Conservation (phyloP, 2,329 filamentous ascomycete species). For the Sarocladium strictum region DNA sequence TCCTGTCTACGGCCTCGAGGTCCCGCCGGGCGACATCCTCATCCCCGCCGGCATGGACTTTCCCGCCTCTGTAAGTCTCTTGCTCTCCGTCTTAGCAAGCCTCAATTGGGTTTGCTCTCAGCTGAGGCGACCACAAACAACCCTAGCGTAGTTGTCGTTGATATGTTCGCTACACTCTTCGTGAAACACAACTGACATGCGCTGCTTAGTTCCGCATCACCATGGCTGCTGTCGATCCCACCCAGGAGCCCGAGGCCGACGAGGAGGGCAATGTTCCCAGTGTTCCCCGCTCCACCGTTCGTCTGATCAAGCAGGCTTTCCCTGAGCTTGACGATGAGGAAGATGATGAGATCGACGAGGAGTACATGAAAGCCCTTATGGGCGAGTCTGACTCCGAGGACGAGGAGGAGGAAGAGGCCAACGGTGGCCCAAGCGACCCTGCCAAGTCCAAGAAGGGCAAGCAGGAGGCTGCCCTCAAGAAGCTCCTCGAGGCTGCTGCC, state of each 20-base stretch:
- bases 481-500: slow-evolving; percentile 65
- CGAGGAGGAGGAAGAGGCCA: slow-evolving; percentile 59
- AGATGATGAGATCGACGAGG: slow-evolving; percentile 61
- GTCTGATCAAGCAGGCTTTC: slow-evolving; percentile 73
- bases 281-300: slow-evolving; percentile 76
- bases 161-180: not conserved
- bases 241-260: slow-evolving; percentile 63
- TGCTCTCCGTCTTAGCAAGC: not conserved
- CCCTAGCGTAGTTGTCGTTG: not conserved
- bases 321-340: slow-evolving; percentile 52
- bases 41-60: slow-evolving; percentile 74
- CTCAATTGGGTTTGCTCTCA: slow-evolving; percentile 6
- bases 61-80: slow-evolving; percentile 71
- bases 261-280: slow-evolving; percentile 54
- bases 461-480: slow-evolving; percentile 69
- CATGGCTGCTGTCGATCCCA: slow-evolving; percentile 96
- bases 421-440: slow-evolving; percentile 88
- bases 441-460: slow-evolving; percentile 83
- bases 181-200: slow-evolving; percentile 21
- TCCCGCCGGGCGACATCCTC: slow-evolving; percentile 77
- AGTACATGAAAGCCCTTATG: slow-evolving; percentile 53
- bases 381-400: slow-evolving; percentile 45
- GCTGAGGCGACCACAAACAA: too few species aligned
- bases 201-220: slow-evolving; percentile 79
- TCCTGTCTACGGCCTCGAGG: slow-evolving; percentile 86